phyloP scores from a whole-genome alignment of 164 flowering plant genomes.

The Cinnamomum micranthum region DNA sequence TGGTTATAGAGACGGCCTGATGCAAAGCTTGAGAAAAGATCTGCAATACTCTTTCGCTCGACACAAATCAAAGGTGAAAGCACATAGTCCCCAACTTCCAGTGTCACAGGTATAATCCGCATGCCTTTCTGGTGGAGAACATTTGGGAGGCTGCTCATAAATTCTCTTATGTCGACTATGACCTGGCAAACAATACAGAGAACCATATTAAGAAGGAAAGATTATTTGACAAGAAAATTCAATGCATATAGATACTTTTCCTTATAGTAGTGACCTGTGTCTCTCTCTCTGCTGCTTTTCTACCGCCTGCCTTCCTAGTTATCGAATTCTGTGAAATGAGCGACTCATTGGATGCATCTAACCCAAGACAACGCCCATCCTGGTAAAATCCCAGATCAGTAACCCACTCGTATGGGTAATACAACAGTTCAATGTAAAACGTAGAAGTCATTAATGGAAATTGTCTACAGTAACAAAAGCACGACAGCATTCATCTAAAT shows the following conservation, averaged over 20 bases:
- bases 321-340: constrained; percentile 51
- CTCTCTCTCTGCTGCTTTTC: constrained; percentile 75
- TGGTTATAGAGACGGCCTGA: constrained; percentile 96
- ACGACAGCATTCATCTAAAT: background rate
- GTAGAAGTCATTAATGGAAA: background rate
- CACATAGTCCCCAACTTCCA: constrained; percentile 98
- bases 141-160: constrained; percentile 99
- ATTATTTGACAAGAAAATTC: background rate
- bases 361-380: constrained; percentile 64
- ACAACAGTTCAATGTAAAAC: background rate
- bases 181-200: constrained; percentile 39
- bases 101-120: constrained; percentile 81
- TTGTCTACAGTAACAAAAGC: background rate
- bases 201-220: background rate
- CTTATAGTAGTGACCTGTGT: constrained; percentile 50
- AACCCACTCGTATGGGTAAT: background rate
- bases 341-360: constrained; percentile 39
- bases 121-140: constrained; percentile 97
- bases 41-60: constrained; percentile 93
- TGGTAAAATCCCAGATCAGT: constrained; percentile 20
- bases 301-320: constrained; percentile 97
- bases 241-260: background rate
- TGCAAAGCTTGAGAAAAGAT: constrained; percentile 86
- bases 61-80: constrained; percentile 94
- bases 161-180: constrained; percentile 98